Base-by-base conservation (phyloP, 176 grass and related monocot species). In the Olyra latifolia region DNA sequence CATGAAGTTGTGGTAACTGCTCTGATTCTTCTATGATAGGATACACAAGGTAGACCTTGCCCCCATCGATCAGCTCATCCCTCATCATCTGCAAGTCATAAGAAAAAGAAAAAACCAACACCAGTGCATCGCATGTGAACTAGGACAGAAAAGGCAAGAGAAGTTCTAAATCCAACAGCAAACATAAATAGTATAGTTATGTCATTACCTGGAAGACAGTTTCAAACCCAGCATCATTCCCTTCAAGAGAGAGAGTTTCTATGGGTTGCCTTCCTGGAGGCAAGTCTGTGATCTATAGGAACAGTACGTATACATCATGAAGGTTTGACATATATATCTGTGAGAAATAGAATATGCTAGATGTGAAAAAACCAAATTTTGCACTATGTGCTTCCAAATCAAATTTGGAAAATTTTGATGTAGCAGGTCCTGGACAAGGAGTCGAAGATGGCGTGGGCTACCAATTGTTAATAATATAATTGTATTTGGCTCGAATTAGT, bases 21-120 rank as follows among this genome's bases (percentile, higher is more conserved):
- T 89, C 96, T n/a, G 96, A 98, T 80, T 91, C 92, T 49, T 93
- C 78, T 71, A 98, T 95, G 71, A 95, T 77, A 56, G 96, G 96
- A 80, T 91, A 98, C 48, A 98, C 96, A 49, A 95, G 90, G 75
- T 95, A 98, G 19, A 98, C 61, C 77, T 95, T 98, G 68, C 96
- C 96, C 47, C 88, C 92, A 75, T 74, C 65, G 6, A 74, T 74
- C 23, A 98, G 88, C 62, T 98, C 96, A 81, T 91, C 88, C 55
- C 68, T 87, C 86, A 93, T 98, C 90, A 98, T 98, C 96, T 98
- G 72, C 73, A 85, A 55, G 20, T 35, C 13, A 28, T 38, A 77
- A 48, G 35, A 62, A 45, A 23, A 76, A 77, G 66, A 77, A 71
- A 68, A 55, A 46, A 40, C 11, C 0, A 39, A 40, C n/a, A 20